Percentiles rank a stretch among this genome's conserved stretches.
These are phyloP conservation scores for Globisporangium spinosum DNA, from an alignment of 352 stramenopile species.

Conservation along the genomic window DNA sequence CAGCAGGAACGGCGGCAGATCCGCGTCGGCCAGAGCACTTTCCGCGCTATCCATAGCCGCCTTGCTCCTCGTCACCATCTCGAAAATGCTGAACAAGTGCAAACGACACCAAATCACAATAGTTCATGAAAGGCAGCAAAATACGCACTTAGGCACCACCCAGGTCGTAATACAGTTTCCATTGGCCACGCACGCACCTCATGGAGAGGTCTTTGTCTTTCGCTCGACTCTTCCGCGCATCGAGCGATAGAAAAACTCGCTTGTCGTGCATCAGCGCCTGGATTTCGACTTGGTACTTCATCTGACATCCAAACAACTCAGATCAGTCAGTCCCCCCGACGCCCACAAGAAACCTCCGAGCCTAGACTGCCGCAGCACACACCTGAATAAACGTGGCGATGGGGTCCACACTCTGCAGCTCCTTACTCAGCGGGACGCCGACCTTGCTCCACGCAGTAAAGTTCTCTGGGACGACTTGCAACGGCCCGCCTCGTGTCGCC, in stretches of 20 bases:
- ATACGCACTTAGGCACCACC: neutral
- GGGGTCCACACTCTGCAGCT: conserved; percentile 19
- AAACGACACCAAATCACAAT: neutral
- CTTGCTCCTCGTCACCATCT: neutral
- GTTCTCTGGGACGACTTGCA: conserved; percentile 30
- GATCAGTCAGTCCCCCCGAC: too few species aligned
- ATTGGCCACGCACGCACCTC: neutral
- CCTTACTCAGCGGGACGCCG: conserved; percentile 20
- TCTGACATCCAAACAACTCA: neutral
- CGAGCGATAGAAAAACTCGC: conserved; percentile 4
- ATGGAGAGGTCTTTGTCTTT: neutral
- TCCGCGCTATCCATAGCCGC: neutral
- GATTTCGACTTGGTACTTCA: conserved; percentile 15
- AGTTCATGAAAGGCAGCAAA: too few species aligned
- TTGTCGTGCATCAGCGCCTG: conserved; percentile 15
- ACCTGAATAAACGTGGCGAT: conserved; percentile 34
- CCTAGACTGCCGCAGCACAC: neutral
- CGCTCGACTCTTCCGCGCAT: neutral
- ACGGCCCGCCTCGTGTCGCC: conserved; percentile 21
- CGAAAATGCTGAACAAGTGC: conserved; percentile 8
- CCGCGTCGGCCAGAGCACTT: neutral
- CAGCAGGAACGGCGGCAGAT: conserved; percentile 23
- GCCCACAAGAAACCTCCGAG: neutral
- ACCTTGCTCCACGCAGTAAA: conserved; percentile 38
- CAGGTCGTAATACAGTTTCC: too few species aligned